phyloP scores from a whole-genome alignment of 331 rosid genomes.

The Phaseolus coccineus region DNA sequence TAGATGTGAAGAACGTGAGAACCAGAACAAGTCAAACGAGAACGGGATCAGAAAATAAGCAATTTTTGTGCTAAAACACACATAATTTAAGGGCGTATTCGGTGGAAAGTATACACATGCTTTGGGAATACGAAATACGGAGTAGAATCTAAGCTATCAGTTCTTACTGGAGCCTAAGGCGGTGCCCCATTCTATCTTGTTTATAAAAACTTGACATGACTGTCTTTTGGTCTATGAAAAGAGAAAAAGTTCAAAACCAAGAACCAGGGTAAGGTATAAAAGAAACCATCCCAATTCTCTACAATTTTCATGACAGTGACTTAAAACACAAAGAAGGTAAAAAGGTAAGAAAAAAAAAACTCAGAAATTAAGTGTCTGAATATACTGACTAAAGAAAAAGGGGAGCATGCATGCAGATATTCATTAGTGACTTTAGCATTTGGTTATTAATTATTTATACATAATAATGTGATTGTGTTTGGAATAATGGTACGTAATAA shows the following conservation, averaged over 20 bases:
- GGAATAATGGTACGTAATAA: constrained; percentile 35
- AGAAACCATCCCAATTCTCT: background rate
- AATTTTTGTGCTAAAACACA: background rate
- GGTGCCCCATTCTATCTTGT: background rate
- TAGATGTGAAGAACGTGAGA: constrained; percentile 1
- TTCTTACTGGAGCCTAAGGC: constrained; percentile 28
- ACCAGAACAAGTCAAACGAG: background rate
- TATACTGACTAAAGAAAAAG: constrained; percentile 33
- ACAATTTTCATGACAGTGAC: constrained; percentile 7
- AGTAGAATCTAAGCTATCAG: background rate
- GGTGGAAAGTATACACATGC: background rate
- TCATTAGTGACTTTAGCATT: constrained; percentile 27
- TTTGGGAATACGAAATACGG: background rate
- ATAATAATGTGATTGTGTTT: constrained; percentile 18
- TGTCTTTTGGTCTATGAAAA: constrained; percentile 30
- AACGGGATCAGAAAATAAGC: background rate
- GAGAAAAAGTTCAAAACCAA: constrained; percentile 40
- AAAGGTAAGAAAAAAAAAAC: background rate
- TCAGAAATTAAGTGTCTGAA: constrained; percentile 26
- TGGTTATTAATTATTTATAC: constrained; percentile 14
- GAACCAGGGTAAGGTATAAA: constrained; percentile 42
- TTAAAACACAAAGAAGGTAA: constrained; percentile 16
- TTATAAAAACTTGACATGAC: constrained; percentile 16
- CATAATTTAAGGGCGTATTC: background rate
- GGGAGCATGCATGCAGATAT: background rate